A percentile compares a stretch with the other conserved stretches of the same genome.
phyloP scores from a whole-genome alignment of 768 basidiomycete species.

The Trametes villosa region DNA sequence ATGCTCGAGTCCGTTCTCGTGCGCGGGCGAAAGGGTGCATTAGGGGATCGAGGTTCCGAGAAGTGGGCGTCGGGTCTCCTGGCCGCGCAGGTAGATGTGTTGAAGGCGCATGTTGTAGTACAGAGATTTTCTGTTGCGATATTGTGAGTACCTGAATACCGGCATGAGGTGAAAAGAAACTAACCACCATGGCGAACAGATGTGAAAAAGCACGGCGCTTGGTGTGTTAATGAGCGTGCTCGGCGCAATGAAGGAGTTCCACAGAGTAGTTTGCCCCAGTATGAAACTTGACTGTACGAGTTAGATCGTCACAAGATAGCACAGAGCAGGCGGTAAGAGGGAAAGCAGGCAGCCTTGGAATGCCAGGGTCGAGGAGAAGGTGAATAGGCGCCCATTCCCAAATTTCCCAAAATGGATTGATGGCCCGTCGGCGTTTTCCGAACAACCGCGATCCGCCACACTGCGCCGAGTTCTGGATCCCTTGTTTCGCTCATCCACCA shows the following conservation, averaged over 20 bases:
- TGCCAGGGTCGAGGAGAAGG: neutral
- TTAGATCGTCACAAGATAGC: too few species aligned
- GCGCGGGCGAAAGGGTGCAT: slow-evolving; percentile 94
- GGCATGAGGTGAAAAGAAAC: neutral
- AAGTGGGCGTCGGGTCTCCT: slow-evolving; percentile 86
- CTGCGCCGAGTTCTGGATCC: neutral
- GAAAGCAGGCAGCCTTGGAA: neutral
- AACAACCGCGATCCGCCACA: neutral
- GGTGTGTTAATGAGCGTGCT: too few species aligned
- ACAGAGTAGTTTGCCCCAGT: too few species aligned
- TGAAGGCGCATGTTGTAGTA: slow-evolving; percentile 82
- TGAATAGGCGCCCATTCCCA: slow-evolving; percentile 6
- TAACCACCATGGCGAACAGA: slow-evolving; percentile 24
- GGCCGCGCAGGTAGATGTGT: slow-evolving; percentile 72
- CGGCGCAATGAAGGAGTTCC: too few species aligned
- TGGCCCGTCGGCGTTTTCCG: slow-evolving; percentile 10
- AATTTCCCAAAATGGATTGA: slow-evolving; percentile 10
- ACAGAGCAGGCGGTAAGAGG: neutral
- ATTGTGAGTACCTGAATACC: neutral
- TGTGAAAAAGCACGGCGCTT: too few species aligned
- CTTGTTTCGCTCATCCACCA: slow-evolving; percentile 1
- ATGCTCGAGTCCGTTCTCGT: slow-evolving; percentile 89
- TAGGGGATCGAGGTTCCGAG: slow-evolving; percentile 92
- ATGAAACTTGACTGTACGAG: too few species aligned
- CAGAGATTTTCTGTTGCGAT: slow-evolving; percentile 79